A percentile compares a stretch with the other conserved stretches of the same genome.
These are phyloP conservation scores for Phytophthora melonis DNA, from an alignment of 352 stramenopile species.

Conservation along the genomic window DNA sequence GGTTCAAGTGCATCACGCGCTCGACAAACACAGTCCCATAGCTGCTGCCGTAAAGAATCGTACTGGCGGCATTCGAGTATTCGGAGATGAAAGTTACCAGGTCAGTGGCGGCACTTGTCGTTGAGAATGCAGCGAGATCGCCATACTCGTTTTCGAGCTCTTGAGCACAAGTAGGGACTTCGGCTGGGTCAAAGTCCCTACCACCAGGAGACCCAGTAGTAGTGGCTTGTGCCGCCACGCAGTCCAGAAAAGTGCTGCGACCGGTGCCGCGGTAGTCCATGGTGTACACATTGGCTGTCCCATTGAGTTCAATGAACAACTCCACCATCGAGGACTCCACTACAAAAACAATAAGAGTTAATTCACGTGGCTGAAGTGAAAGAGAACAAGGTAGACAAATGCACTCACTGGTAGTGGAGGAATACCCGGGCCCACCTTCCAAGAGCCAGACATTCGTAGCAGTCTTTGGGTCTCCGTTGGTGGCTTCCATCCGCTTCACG, in stretches of 20 bases:
- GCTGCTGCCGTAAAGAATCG: neutral
- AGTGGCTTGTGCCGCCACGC: neutral
- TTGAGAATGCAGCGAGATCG: neutral
- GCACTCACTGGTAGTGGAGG: neutral
- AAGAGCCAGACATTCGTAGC: too few relatives aligned
- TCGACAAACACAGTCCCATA: neutral
- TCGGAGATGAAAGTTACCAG: neutral
- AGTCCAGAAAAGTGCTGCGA: neutral
- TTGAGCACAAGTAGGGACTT: neutral
- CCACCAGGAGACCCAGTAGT: neutral
- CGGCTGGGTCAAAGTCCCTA: neutral
- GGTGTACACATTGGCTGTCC: neutral
- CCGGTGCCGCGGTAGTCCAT: neutral
- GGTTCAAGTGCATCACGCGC: neutral
- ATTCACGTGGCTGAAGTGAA: too few relatives aligned
- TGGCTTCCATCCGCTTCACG: too few relatives aligned
- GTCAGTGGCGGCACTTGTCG: neutral
- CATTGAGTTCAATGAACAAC: neutral
- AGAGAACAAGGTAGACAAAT: neutral
- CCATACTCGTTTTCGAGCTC: neutral
- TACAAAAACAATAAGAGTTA: neutral
- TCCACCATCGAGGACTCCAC: neutral
- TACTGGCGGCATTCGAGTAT: neutral
- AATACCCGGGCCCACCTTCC: neutral
- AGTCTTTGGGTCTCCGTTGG: too few relatives aligned